A percentile compares a stretch with the other conserved stretches of the same genome.
These are phyloP conservation scores for Fusarium compactum DNA, from an alignment of 2,329 filamentous ascomycete species.

Conservation along the genomic window DNA sequence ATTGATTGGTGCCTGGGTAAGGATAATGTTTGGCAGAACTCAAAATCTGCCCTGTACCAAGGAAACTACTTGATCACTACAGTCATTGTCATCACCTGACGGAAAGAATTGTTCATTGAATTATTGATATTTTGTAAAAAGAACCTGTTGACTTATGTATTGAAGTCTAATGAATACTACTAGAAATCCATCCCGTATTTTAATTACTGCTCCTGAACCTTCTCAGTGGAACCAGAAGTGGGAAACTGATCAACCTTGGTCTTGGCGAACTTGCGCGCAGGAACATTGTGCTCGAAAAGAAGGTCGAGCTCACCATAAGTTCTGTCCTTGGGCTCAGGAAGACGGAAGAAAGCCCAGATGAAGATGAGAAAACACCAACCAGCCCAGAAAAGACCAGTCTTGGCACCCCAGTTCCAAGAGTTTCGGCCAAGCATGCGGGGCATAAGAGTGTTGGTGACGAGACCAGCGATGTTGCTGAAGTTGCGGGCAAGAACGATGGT, in stretches of 20 bases:
- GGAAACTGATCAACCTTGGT: conserved; percentile 46
- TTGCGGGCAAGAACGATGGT: conserved; percentile 59
- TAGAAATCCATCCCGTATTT: neutral
- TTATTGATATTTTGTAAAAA: neutral
- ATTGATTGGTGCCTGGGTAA: neutral
- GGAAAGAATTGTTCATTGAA: neutral
- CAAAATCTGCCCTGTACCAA: neutral
- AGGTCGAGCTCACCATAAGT: conserved; percentile 68
- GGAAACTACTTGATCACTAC: no score
- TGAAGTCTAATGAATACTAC: neutral
- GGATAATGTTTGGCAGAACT: neutral
- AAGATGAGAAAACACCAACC: conserved; percentile 58
- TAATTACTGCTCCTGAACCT: conserved; percentile 10
- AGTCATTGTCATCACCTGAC: neutral
- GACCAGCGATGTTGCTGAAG: conserved; percentile 62
- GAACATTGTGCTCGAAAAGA: conserved; percentile 61
- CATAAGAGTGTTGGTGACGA: conserved; percentile 59
- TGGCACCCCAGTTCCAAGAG: conserved; percentile 61
- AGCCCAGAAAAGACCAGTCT: conserved; percentile 60
- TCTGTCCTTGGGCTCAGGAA: conserved; percentile 66
- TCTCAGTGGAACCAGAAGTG: conserved; percentile 4
- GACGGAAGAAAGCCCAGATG: conserved; percentile 64
- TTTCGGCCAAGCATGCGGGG: conserved; percentile 60
- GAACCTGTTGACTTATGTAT: neutral
- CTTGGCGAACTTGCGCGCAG: conserved; percentile 56